Evolutionary conservation across 495 filamentous ascomycete species (phyloP), one percentile per base, ranked within the genome.

Genomic region (Penicillium pancosmium): DNA sequence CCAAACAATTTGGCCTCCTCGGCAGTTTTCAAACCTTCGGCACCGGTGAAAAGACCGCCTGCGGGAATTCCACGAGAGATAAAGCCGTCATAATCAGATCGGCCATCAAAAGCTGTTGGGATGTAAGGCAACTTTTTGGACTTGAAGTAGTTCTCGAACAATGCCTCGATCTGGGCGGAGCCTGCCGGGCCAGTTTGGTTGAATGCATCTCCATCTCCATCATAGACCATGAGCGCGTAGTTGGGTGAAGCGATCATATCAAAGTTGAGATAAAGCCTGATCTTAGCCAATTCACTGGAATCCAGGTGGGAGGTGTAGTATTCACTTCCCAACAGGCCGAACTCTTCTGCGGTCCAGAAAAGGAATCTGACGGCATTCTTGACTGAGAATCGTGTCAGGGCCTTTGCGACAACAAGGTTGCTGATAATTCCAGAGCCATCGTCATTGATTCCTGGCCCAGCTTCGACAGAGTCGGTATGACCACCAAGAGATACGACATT

Each of bases 161-260:
- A 68, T 33, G 77, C 67, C 74, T 91, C 86, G 47, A 84, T 84
- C 49, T 83, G 69, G 35, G 77, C 88, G 38, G 84, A 88, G 0
- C 88, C 88, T 0, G 82, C 56, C 1, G 89, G 87, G 9, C 86
- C 88, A 12, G 79, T 79, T 25, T 78, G 55, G 73, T 86, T 85
- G 75, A 84, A 90, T 16, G 80, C 65, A 49, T 67, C 73, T 44
- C 88, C 88, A 60, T 89, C 86, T 44, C 88, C 88, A 68, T 91
- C 89, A 67, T 89, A 90, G 68, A 90, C 80, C 65, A 81, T 82
- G 64, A 84, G 79, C 15, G 82, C 76, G 64, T 84, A 90, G 77
- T 91, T 91, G 46, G 88, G 88, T 15, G 79, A 84, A 44, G 88
- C 88, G 57, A 90, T 88, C 88, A 91, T 91, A 72, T 91, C 88